Base-by-base conservation (phyloP, 441 rosid species). In the Adansonia madagascariensis region DNA sequence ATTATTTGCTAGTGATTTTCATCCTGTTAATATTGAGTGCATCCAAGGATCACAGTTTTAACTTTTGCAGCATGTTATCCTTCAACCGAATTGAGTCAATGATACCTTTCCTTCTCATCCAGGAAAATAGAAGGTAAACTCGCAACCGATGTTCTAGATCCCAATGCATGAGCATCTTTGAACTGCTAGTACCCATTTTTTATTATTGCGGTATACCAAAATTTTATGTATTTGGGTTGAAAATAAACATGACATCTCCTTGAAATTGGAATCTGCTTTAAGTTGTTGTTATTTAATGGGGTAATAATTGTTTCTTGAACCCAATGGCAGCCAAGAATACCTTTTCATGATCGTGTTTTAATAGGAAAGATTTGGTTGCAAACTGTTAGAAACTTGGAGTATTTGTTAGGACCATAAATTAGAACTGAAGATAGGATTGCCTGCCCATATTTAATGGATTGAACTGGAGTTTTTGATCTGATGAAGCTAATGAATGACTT, bases 31-130 rank as follows among this genome's bases (percentile, higher is more conserved):
- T 52, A 55, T 41, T 41, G 75, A 27, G 46, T 10, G 46, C 75
- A 3, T 11, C 15, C 18, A 71, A 59, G n/a, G 41, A 62, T 85
- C 46, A 77, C 71, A 80, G 75, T 27, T 39, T 62, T 27, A 43
- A 71, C 18, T 17, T 61, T 76, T 76, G 78, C 92, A 92, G 97
- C 94, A 81, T 86, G 91, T 89, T 76, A 86, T 91, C 65, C 88
- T 91, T 75, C 88, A 82, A 62, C 87, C 80, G 71, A 84, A 61
- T 64, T 82, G 81, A 82, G 61, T 49, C 27, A 18, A 35, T 56
- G 79, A 65, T 22, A 18, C 39, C 5, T 46, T 17, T 67, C 47
- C 12, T 12, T 14, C 27, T 14, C 17, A 52, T 10, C 61, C 56
- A 27, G 24, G 49, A 53, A 56, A 64, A 10, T 62, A 20, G 76